These are phyloP conservation scores for Pachyrhizus erosus DNA, from an alignment of 306 rosid species.

Conservation along the genomic window DNA sequence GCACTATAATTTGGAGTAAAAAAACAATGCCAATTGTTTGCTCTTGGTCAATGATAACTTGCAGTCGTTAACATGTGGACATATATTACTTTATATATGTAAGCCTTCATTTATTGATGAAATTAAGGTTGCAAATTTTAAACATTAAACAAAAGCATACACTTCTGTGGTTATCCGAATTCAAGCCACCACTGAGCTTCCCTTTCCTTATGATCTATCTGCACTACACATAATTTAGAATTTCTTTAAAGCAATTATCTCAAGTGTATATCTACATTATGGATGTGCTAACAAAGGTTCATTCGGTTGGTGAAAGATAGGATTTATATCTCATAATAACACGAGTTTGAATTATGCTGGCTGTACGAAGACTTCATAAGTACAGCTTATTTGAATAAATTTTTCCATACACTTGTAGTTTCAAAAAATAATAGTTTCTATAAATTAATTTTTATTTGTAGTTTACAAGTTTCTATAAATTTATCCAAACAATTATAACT, in stretches of 20 bases:
- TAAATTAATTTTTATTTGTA: no score
- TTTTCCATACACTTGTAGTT: not conserved
- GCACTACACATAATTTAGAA: not conserved
- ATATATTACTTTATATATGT: not conserved
- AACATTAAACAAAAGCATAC: not conserved
- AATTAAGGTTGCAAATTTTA: conserved; percentile 13
- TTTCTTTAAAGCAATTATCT: not conserved
- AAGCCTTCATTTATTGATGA: not conserved
- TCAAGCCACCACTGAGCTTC: not conserved
- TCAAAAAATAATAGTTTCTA: no score
- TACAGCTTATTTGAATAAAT: not conserved
- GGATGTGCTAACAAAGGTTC: not conserved
- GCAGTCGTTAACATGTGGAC: not conserved
- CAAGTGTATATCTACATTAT: not conserved
- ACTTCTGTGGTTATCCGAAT: not conserved
- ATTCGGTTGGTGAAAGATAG: not conserved
- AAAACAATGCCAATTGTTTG: not conserved
- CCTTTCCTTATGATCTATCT: conserved; percentile 6
- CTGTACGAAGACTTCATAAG: no score
- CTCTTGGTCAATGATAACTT: conserved; percentile 10
- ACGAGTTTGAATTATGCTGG: no score
- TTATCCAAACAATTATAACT: no score
- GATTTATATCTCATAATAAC: no score
- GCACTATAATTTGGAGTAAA: not conserved
- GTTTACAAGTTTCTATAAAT: no score